phyloP scores from a whole-genome alignment of 2,329 filamentous ascomycete species.

The Botryosphaeria dothidea region DNA sequence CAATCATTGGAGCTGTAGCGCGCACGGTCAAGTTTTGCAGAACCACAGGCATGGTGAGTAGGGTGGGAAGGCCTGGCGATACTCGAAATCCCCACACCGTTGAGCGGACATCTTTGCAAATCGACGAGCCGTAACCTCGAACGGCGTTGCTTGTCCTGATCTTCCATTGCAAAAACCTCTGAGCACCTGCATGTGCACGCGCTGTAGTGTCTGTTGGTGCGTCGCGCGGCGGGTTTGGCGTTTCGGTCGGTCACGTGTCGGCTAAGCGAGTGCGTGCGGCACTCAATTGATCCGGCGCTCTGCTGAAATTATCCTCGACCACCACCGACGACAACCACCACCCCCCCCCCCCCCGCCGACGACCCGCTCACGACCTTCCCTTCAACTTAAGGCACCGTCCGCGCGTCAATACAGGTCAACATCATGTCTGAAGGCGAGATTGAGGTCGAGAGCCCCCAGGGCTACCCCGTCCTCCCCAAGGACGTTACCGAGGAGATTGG shows the following conservation, averaged over 20 bases:
- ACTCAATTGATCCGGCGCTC: constrained; percentile 18
- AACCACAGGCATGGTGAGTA: background rate
- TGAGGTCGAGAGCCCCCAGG: constrained; percentile 78
- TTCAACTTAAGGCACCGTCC: constrained; percentile 11
- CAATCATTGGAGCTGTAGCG: background rate
- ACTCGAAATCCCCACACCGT: background rate
- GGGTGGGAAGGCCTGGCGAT: background rate
- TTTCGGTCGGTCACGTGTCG: constrained; percentile 5
- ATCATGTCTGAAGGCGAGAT: constrained; percentile 97
- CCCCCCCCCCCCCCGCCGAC: constrained; percentile 19
- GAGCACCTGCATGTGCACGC: background rate
- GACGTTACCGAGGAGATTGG: constrained; percentile 87
- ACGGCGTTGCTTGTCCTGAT: no score
- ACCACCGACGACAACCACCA: constrained; percentile 21
- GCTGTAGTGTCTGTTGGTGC: background rate
- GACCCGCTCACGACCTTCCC: constrained; percentile 15
- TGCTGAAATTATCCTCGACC: constrained; percentile 20
- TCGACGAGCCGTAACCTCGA: background rate
- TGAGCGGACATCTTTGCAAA: no score
- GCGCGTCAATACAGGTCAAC: constrained; percentile 45
- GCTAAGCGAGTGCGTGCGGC: constrained; percentile 19
- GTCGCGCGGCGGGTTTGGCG: background rate
- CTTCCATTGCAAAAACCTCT: no score
- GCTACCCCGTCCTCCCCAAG: constrained; percentile 86
- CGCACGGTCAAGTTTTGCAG: background rate